These are phyloP conservation scores for Xerophyta viscosa DNA, from an alignment of 106 monocot genomes.

Conservation along the genomic window DNA sequence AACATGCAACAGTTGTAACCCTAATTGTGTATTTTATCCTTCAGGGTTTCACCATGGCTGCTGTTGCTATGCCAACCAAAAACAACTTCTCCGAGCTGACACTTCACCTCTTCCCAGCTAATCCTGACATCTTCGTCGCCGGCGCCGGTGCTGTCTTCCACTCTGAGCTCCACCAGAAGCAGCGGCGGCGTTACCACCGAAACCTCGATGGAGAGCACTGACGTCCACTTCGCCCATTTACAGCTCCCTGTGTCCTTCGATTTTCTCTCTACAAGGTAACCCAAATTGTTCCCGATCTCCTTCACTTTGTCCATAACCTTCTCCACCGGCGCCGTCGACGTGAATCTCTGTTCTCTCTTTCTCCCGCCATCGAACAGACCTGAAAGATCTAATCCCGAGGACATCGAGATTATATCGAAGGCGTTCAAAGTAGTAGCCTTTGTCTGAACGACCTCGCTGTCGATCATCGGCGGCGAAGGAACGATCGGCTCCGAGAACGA, in stretches of 20 bases:
- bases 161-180: slow-evolving; percentile 30
- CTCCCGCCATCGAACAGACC: slow-evolving; percentile 18
- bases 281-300: slow-evolving; percentile 12
- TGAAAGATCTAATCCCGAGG: slow-evolving; percentile 28
- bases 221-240: slow-evolving; percentile 17
- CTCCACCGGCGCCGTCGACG: slow-evolving; percentile 11
- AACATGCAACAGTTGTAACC: too few relatives aligned
- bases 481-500: slow-evolving; percentile 12
- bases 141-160: slow-evolving; percentile 15
- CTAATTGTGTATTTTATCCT: background rate
- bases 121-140: background rate
- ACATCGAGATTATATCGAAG: slow-evolving; percentile 34
- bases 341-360: slow-evolving; percentile 16
- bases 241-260: background rate
- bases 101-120: slow-evolving; percentile 32
- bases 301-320: slow-evolving; percentile 13
- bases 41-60: background rate
- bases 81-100: slow-evolving; percentile 38
- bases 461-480: background rate
- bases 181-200: slow-evolving; percentile 23
- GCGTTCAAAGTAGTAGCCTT: slow-evolving; percentile 23
- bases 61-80: slow-evolving; percentile 22
- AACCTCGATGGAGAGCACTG: slow-evolving; percentile 20
- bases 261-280: slow-evolving; percentile 17
- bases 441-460: background rate